Conservation (phyloP, 1,284 basidiomycete genomes). For the Schizophyllum amplum region DNA sequence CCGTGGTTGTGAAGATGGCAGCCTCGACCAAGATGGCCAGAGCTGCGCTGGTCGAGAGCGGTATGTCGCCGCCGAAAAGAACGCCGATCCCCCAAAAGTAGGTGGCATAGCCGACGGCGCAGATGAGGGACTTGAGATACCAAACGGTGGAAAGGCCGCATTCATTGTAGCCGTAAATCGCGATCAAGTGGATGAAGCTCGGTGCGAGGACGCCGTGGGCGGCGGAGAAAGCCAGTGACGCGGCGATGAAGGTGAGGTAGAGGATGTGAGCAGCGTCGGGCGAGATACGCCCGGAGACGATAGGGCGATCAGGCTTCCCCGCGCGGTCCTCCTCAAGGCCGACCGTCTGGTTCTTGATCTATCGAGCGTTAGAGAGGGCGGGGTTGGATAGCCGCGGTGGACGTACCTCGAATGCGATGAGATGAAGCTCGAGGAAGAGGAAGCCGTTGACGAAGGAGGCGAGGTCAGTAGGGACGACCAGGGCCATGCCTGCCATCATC, state of each 20-base stretch:
- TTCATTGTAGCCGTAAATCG: conserved; percentile 27
- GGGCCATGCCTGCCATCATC: conserved; percentile 1
- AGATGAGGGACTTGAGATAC: conserved; percentile 22
- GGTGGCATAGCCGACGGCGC: conserved; percentile 23
- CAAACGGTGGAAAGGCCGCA: conserved; percentile 20
- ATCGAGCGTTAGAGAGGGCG: not conserved
- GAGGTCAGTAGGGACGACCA: conserved; percentile 9
- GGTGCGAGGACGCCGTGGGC: conserved; percentile 15
- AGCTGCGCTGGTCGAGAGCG: not conserved
- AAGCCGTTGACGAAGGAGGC: conserved; percentile 8
- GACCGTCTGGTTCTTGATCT: conserved; percentile 16
- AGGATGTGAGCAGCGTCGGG: conserved; percentile 15
- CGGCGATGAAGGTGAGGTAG: conserved; percentile 21
- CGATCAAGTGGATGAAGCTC: conserved; percentile 20
- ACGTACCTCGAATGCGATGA: conserved; percentile 6
- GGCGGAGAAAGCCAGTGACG: conserved; percentile 18
- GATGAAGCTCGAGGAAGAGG: conserved; percentile 11
- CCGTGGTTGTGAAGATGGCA: not conserved
- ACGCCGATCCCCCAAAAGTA: conserved; percentile 26
- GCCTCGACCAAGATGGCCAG: not conserved
- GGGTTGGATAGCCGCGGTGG: not conserved
- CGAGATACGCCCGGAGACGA: conserved; percentile 27
- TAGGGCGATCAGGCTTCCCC: conserved; percentile 28
- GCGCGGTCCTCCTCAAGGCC: conserved; percentile 24
- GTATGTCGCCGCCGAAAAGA: conserved; percentile 18